A percentile compares a stretch with the other conserved stretches of the same genome.
Evolutionary conservation across 305 asterid genomes (phyloP).

Genomic region (Stenogyne calaminthoides): DNA sequence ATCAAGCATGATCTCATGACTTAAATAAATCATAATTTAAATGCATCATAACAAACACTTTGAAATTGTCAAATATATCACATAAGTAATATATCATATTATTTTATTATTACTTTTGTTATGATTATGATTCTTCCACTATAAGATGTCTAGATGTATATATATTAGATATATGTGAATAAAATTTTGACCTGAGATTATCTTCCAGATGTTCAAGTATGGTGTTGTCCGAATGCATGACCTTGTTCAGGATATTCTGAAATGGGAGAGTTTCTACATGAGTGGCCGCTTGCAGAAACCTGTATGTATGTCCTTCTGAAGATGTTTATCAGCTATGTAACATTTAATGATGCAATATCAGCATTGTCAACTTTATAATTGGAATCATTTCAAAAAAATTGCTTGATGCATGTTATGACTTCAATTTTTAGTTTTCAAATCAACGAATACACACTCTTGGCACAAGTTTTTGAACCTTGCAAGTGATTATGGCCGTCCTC

Average conservation of each 20-base stretch:
- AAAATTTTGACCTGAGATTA: conserved; percentile 28
- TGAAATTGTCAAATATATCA: too few species aligned
- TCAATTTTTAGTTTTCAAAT: not conserved
- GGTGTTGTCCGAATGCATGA: conserved; percentile 81
- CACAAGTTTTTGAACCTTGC: too few species aligned
- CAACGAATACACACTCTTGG: too few species aligned
- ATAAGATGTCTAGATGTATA: conserved; percentile 23
- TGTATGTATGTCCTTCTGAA: conserved; percentile 40
- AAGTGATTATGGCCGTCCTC: too few species aligned
- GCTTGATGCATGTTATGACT: conserved; percentile 12
- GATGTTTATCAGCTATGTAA: not conserved
- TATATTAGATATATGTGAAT: not conserved
- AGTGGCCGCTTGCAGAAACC: conserved; percentile 96
- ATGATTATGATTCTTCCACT: conserved; percentile 3
- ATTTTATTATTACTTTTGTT: conserved; percentile 10
- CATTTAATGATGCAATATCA: too few species aligned
- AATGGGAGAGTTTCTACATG: conserved; percentile 79
- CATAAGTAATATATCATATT: too few species aligned
- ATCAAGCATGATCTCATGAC: too few species aligned
- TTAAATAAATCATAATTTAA: too few species aligned
- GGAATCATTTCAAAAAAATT: not conserved
- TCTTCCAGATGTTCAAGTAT: conserved; percentile 69
- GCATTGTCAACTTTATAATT: not conserved
- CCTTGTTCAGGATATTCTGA: conserved; percentile 62
- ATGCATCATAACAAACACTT: too few species aligned